These are phyloP conservation scores for Lanzia echinophila DNA, from an alignment of 2,329 filamentous ascomycete genomes.

Conservation along the genomic window DNA sequence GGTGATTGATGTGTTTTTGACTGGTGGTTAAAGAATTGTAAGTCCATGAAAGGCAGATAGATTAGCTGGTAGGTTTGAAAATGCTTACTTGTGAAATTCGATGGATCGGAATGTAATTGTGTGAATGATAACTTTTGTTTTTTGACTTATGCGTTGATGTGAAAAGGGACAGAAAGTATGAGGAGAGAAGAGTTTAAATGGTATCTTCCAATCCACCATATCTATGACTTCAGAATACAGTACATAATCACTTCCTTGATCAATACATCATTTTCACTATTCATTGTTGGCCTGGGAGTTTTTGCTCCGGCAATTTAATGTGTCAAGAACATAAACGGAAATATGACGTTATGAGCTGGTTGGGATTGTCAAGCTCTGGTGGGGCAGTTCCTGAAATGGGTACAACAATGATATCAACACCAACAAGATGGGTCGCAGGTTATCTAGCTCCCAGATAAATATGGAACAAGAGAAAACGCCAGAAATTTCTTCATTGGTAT, in stretches of 20 bases:
- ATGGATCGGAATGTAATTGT: background rate
- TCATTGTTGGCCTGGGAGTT: background rate
- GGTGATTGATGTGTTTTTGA: slow-evolving; percentile 3
- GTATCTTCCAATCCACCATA: background rate
- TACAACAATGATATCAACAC: background rate
- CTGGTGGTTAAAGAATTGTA: background rate
- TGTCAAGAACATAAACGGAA: too few species aligned
- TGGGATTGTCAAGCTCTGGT: background rate
- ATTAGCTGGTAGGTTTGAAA: too few species aligned
- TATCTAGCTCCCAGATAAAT: background rate
- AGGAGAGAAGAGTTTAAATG: too few species aligned
- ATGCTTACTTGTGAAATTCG: background rate
- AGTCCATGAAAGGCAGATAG: background rate
- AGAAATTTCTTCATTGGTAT: slow-evolving; percentile 22
- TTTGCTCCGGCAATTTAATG: background rate
- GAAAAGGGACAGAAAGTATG: too few species aligned
- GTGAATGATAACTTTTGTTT: too few species aligned
- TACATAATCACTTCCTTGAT: background rate
- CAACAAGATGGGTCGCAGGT: background rate
- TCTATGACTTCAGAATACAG: slow-evolving; percentile 3
- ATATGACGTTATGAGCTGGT: background rate
- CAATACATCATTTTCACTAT: background rate
- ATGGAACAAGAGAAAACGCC: background rate
- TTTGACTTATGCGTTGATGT: too few species aligned
- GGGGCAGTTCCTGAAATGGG: background rate